Percentiles rank a stretch among this genome's conserved stretches.
These are phyloP conservation scores for Venturia oleaginea DNA, from an alignment of 2,329 filamentous ascomycete species.

Conservation along the genomic window DNA sequence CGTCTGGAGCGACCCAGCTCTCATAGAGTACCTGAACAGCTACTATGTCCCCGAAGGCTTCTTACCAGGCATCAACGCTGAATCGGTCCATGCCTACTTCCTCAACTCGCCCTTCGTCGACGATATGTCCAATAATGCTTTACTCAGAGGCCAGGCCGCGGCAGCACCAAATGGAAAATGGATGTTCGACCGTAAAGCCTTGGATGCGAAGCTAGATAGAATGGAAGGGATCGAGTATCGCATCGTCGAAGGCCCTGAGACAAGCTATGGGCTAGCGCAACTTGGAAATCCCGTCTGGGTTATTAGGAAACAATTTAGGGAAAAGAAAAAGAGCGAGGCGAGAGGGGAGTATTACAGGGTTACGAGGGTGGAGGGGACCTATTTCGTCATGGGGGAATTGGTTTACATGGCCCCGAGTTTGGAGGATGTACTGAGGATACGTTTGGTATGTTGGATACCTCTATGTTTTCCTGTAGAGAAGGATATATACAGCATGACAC, in stretches of 20 bases:
- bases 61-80: not conserved
- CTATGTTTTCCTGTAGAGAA: not conserved
- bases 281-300: slow-evolving; percentile 45
- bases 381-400: slow-evolving; percentile 51
- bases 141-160: slow-evolving; percentile 42
- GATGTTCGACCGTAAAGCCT: slow-evolving; percentile 44
- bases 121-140: slow-evolving; percentile 45
- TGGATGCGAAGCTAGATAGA: slow-evolving; percentile 46
- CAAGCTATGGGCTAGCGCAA: slow-evolving; percentile 29
- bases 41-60: not conserved
- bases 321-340: slow-evolving; percentile 26
- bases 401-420: slow-evolving; percentile 55
- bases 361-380: slow-evolving; percentile 41
- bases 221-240: slow-evolving; percentile 52
- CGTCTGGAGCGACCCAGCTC: not conserved
- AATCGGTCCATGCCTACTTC: slow-evolving; percentile 50
- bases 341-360: not conserved
- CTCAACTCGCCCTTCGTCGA: slow-evolving; percentile 56
- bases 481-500: not conserved
- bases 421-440: slow-evolving; percentile 46
- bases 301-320: slow-evolving; percentile 49
- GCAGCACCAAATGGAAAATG: slow-evolving; percentile 36
- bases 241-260: slow-evolving; percentile 48
- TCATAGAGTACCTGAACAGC: not conserved
- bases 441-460: slow-evolving; percentile 36